Conservation (phyloP, 2,329 filamentous ascomycete species). For the Xylariaceae sp. region DNA sequence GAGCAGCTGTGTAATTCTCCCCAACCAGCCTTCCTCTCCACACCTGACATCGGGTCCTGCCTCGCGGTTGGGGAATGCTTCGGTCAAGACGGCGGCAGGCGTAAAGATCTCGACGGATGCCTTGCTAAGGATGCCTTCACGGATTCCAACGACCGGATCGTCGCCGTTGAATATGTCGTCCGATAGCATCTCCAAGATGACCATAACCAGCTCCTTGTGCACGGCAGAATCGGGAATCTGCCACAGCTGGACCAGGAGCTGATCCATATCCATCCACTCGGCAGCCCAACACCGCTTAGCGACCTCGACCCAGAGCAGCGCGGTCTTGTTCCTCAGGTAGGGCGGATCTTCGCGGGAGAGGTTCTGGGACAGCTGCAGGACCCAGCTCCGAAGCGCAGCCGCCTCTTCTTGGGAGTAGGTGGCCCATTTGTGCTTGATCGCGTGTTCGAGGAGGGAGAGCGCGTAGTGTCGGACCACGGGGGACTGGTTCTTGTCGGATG, state of each 20-base stretch:
- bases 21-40: slow-evolving; percentile 81
- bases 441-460: slow-evolving; percentile 82
- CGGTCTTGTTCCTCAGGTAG: slow-evolving; percentile 88
- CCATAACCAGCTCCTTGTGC: slow-evolving; percentile 79
- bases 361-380: slow-evolving; percentile 68
- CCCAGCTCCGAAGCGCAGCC: slow-evolving; percentile 62
- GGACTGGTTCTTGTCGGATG: slow-evolving; percentile 65
- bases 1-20: slow-evolving; percentile 67
- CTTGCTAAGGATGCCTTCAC: slow-evolving; percentile 77
- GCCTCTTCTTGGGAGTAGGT: slow-evolving; percentile 64
- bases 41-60: slow-evolving; percentile 61
- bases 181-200: slow-evolving; percentile 81
- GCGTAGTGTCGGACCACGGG: slow-evolving; percentile 89
- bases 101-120: slow-evolving; percentile 93
- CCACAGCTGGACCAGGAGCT: slow-evolving; percentile 76
- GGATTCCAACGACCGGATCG: slow-evolving; percentile 74
- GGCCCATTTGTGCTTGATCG: slow-evolving; percentile 77
- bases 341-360: slow-evolving; percentile 65
- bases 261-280: slow-evolving; percentile 94
- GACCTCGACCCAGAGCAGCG: slow-evolving; percentile 88
- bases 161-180: slow-evolving; percentile 92
- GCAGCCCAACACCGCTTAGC: slow-evolving; percentile 89
- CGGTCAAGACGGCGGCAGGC: slow-evolving; percentile 63
- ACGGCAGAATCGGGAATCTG: slow-evolving; percentile 54
- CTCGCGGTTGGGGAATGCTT: slow-evolving; percentile 69